Base-by-base conservation (phyloP, 2,329 filamentous ascomycete species). In the Aspergillus arachidicola region DNA sequence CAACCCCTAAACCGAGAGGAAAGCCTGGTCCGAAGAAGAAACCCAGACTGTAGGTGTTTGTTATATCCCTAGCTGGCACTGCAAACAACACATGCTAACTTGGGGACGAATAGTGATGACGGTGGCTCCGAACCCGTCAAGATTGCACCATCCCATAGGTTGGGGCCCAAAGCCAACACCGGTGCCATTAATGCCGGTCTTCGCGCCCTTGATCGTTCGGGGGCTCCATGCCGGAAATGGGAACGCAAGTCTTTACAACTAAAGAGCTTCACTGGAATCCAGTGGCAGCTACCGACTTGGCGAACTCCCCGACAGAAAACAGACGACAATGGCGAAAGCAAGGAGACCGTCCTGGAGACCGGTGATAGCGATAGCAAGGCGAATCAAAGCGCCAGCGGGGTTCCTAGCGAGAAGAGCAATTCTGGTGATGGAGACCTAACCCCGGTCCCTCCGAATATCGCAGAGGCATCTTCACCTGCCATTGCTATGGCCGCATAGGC, bases 21-120 rank as follows among this genome's bases (percentile, higher is more conserved):
- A 96, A 96, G 82, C 94, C 95, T 7, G 94, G 94, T 7, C 94
- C 94, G 0, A 98, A 97, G 87, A 97, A 97, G 87, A 97, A 96
- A 83, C 89, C 91, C 68, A 89, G 91, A 84, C 81, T 97, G 94
- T 97, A 90, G 82, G 93, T 90, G 45, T 9, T 28, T 14, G 12
- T 10, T 30, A 23, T 12, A 38, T 36, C 36, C 59, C 30, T 21
- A 38, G 34, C 32, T 26, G 14, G 11, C 14, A 10, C n/a, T 21
- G 12, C 32, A n/a, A 55, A 14, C 21, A 10, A 19, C 51, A 53
- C 50, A 43, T 55, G 48, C 61, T 60, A 60, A 61, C 32, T 26
- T 28, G 19, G 30, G 21, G 34, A 51, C 26, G 51, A 50, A 57
- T 60, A 86, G 84, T 65, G 83, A 86, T 26, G 82, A 85, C 66